Conservation (phyloP, 2,329 filamentous ascomycete species). For the Metarhizium brunneum region DNA sequence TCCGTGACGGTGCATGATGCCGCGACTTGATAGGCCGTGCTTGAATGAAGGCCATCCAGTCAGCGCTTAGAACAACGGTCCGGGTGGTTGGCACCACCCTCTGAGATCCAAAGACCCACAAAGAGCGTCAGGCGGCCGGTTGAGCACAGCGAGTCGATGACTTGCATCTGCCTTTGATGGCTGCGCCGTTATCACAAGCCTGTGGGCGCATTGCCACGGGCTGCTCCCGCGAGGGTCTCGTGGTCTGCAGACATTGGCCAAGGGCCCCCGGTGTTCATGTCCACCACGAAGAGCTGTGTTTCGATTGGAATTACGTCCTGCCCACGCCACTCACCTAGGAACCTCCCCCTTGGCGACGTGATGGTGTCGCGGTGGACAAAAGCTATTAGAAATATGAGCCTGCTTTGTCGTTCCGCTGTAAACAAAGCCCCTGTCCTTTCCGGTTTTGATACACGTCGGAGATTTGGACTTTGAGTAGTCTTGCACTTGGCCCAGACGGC, state of each 20-base stretch:
- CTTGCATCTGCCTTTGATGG: conserved; percentile 18
- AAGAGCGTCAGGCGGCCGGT: conserved; percentile 26
- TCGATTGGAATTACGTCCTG: background rate
- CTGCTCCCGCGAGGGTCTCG: conserved; percentile 16
- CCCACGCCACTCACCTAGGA: background rate
- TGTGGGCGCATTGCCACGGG: conserved; percentile 16
- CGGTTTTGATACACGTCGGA: background rate
- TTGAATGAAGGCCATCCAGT: conserved; percentile 20
- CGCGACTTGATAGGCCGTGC: conserved; percentile 23
- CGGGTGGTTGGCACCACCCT: conserved; percentile 27
- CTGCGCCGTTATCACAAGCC: conserved; percentile 1
- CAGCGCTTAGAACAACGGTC: conserved; percentile 24
- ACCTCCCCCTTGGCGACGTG: background rate
- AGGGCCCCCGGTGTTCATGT: conserved; percentile 1
- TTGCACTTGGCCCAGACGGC: background rate
- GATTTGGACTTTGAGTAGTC: background rate
- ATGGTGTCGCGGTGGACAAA: background rate
- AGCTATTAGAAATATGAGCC: background rate
- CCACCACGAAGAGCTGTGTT: conserved; percentile 1
- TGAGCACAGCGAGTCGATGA: conserved; percentile 33
- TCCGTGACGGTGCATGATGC: conserved; percentile 16
- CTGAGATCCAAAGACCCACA: conserved; percentile 25
- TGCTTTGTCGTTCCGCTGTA: background rate
- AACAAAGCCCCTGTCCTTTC: background rate
- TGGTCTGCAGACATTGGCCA: conserved; percentile 24